Conservation (phyloP, 306 rosid genomes). For the Inga laurina region DNA sequence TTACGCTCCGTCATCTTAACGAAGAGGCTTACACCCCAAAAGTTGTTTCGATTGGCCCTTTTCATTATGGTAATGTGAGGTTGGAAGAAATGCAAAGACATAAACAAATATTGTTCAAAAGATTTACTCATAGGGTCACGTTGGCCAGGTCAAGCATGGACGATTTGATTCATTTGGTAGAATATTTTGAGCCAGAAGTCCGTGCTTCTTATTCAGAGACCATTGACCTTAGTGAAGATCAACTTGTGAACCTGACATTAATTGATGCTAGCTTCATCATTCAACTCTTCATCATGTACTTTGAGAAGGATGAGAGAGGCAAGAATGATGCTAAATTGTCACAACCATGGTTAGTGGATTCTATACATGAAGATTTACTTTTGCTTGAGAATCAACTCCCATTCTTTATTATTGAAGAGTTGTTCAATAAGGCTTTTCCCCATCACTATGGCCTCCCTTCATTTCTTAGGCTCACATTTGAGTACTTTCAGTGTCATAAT, state of each 20-base stretch:
- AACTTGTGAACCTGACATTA: background rate
- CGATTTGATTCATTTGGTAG: background rate
- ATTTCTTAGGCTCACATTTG: background rate
- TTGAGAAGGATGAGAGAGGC: background rate
- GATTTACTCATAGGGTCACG: background rate
- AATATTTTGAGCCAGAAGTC: background rate
- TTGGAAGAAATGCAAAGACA: background rate
- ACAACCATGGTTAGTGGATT: background rate
- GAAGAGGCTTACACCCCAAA: background rate
- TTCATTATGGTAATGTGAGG: background rate
- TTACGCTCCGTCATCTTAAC: background rate
- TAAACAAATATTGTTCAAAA: background rate
- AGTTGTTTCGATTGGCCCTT: background rate
- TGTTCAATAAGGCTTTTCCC: background rate
- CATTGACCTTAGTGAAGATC: background rate
- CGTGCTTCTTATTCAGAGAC: background rate
- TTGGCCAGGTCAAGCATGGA: background rate
- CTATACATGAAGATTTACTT: background rate
- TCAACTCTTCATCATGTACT: background rate
- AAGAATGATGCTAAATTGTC: background rate
- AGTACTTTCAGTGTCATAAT: too few relatives aligned
- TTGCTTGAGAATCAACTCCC: background rate
- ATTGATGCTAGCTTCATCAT: constrained; percentile 6
- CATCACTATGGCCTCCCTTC: background rate
- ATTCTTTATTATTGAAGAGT: background rate